Evolutionary conservation across 306 rosid genomes (phyloP), one percentile per base, ranked within the genome.

Genomic region (Pueraria montana): DNA sequence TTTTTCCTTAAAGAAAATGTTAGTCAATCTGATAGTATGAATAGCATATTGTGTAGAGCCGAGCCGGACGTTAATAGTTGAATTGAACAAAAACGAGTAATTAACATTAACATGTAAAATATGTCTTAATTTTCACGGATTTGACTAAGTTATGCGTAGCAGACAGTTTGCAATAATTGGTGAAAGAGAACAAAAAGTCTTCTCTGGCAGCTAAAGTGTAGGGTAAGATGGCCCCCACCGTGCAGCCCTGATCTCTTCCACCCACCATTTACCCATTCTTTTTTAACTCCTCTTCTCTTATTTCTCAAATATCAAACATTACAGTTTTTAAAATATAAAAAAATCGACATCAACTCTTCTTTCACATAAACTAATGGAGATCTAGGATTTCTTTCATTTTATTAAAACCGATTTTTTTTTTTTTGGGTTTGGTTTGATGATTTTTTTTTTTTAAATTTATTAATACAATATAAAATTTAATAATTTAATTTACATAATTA

Each of bases 111-210:
- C 46, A 59, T 75, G 42, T 49, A 63, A 68, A 67, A 18, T 30
- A 42, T 9, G 69, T 78, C 16, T 23, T n/a, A 0, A 21, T 67
- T 13, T 13, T 50, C 27, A 50, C 32, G 45, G 26, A 16, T 20
- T 24, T 80, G 77, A 68, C 69, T 4, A 40, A 16, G 32, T 52
- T 50, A 49, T 63, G 69, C 23, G 17, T 5, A 21, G 2, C 1
- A 12, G 3, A 20, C 0, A 8, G 1, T 36, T 21, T 46, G 40
- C 27, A 36, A 46, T 49, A 11, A 73, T 49, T 63, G 10, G 36
- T 23, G 18, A 81, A 17, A 73, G 49, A n/a, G 9, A 40, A 50
- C 48, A 52, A 52, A 66, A 67, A 48, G 82, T 77, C 78, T 10
- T 56, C 18, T 76, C 11, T 68, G 78, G 77, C 78, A 67, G 11